phyloP scores from a whole-genome alignment of 345 rosid genomes.

The Sonneratia caseolaris region DNA sequence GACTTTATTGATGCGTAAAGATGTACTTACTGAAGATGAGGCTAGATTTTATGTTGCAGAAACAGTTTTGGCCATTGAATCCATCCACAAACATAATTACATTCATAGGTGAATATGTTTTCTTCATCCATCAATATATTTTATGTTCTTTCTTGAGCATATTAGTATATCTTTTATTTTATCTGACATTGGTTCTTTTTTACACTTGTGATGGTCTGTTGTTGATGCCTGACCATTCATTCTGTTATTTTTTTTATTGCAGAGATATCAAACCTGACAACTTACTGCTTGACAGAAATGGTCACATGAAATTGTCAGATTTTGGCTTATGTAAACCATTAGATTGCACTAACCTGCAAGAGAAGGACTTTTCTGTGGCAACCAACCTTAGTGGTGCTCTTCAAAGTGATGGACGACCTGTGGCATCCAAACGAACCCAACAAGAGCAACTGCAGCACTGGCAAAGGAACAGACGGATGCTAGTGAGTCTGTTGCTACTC shows the following conservation, averaged over 20 bases:
- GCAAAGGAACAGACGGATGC: constrained; percentile 92
- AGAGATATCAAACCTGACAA: constrained; percentile 99
- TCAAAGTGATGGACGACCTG: constrained; percentile 32
- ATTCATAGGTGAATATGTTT: constrained; percentile 66
- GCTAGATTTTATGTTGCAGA: constrained; percentile 95
- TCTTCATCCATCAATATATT: constrained; percentile 2
- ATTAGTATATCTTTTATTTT: not conserved
- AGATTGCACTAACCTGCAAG: constrained; percentile 71
- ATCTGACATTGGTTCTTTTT: not conserved
- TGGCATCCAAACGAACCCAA: constrained; percentile 61
- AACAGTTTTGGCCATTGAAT: constrained; percentile 90
- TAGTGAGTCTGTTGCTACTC: constrained; percentile 30
- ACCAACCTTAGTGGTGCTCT: constrained; percentile 29
- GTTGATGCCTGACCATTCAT: not conserved
- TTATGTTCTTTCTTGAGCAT: not conserved
- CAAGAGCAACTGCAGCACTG: constrained; percentile 84
- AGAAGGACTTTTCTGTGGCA: constrained; percentile 50
- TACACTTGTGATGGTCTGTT: not conserved
- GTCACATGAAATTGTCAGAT: constrained; percentile 88
- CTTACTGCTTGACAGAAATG: constrained; percentile 74
- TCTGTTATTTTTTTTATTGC: constrained; percentile 10
- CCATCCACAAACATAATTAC: constrained; percentile 93
- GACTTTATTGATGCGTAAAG: constrained; percentile 97
- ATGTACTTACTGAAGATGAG: constrained; percentile 88
- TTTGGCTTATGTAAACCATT: constrained; percentile 92